Evolutionary conservation across 331 rosid species (phyloP), one percentile per base, ranked within the genome.

Genomic region (Pyrus hybrid): DNA sequence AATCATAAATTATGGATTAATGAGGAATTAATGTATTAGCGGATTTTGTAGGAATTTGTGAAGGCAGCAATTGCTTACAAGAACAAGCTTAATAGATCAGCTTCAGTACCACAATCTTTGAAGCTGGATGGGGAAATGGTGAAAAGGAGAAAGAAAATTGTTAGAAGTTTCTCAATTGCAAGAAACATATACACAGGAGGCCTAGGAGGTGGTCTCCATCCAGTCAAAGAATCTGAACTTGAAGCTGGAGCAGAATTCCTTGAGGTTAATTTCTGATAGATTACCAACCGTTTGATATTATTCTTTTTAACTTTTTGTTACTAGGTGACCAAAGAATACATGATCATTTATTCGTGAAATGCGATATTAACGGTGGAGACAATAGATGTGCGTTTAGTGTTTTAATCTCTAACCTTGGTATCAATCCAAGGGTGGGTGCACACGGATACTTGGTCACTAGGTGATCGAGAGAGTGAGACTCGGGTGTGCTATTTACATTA

Each of bases 21-120:
- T 35, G 41, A 0, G 41, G 41, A 35, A 35, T 35, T 35, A 35
- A 35, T 35, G 41, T 35, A 35, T 35, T 35, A 8, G 3, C 3
- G 33, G 65, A 62, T 29, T 14, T 30, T 64, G 63, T 82, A 91
- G 94, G 94, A 91, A 83, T 93, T 93, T 87, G 97, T 87, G 2
- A 93, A 93, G 86, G 94, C 98, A 6, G 96, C 88, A 30, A 80
- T 90, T 69, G 89, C 91, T 29, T 88, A 93, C 78, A 93, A 91
- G 85, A 91, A 91, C 78, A 93, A 69, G 86, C 33, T 88, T 68
- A 88, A 75, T 76, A 79, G 58, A 76, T 69, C 70, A 75, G 68
- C 83, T 21, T 64, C 78, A 13, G 68, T 83, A 2, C 72, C 86
- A 64, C 85, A 77, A 75, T 85, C 91, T 37, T 1, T 80, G 9